phyloP scores from a whole-genome alignment of 1,284 basidiomycete species.

The Ceratobasidium sp. region DNA sequence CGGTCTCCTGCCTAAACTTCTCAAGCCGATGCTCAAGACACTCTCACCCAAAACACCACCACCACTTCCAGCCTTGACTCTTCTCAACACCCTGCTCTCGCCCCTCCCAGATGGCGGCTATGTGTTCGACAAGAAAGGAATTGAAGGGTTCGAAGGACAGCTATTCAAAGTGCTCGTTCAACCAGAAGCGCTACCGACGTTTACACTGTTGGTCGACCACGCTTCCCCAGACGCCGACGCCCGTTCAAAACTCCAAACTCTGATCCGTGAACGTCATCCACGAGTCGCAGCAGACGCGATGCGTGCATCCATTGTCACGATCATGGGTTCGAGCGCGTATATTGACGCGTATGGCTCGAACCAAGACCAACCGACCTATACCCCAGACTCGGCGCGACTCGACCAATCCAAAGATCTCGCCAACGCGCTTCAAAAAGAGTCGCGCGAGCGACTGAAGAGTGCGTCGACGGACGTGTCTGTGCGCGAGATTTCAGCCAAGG shows the following conservation, averaged over 20 bases:
- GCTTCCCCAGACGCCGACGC: slow-evolving; percentile 68
- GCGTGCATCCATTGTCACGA: slow-evolving; percentile 53
- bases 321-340: not conserved
- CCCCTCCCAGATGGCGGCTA: slow-evolving; percentile 6
- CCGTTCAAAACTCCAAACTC: slow-evolving; percentile 70
- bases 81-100: slow-evolving; percentile 26
- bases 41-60: slow-evolving; percentile 25
- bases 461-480: slow-evolving; percentile 79
- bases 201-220: slow-evolving; percentile 64
- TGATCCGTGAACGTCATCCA: slow-evolving; percentile 75
- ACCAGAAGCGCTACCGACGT: slow-evolving; percentile 68
- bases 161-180: slow-evolving; percentile 40
- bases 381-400: not conserved
- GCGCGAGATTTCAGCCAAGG: slow-evolving; percentile 50
- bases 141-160: not conserved
- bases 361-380: not conserved
- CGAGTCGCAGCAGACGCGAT: slow-evolving; percentile 84
- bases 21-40: slow-evolving; percentile 32
- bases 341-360: not conserved
- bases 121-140: not conserved
- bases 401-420: not conserved
- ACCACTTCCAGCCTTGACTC: slow-evolving; percentile 13
- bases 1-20: slow-evolving; percentile 16
- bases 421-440: slow-evolving; percentile 19
- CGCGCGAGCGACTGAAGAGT: slow-evolving; percentile 23